A percentile compares a stretch with the other conserved stretches of the same genome.
These are phyloP conservation scores for Scytalidium sp. DNA, from an alignment of 2,329 filamentous ascomycete species.

Conservation along the genomic window DNA sequence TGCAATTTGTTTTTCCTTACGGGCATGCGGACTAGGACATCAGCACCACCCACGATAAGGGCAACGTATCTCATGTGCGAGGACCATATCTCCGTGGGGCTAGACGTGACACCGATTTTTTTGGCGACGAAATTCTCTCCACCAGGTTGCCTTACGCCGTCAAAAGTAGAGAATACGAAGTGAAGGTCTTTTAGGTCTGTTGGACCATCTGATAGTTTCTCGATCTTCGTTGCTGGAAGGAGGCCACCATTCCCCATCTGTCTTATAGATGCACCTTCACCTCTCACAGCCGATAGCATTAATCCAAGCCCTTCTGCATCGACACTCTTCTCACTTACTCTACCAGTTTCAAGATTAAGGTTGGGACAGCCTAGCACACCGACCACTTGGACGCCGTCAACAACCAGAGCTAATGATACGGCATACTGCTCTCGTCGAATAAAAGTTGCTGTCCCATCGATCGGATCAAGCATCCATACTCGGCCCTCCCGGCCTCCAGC, in stretches of 20 bases:
- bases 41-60: constrained; percentile 45
- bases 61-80: constrained; percentile 52
- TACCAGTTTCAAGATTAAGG: constrained; percentile 38
- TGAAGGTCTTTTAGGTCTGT: constrained; percentile 29
- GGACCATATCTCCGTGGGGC: constrained; percentile 47
- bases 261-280: constrained; percentile 37
- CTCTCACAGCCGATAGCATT: constrained; percentile 46
- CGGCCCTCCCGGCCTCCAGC: constrained; percentile 35
- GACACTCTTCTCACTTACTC: constrained; percentile 35
- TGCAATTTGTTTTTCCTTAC: constrained; percentile 26
- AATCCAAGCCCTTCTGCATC: constrained; percentile 43
- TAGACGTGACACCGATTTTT: constrained; percentile 40
- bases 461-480: constrained; percentile 62
- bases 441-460: constrained; percentile 63
- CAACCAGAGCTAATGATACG: constrained; percentile 56
- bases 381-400: constrained; percentile 53
- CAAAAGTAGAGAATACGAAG: constrained; percentile 43
- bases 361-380: constrained; percentile 63
- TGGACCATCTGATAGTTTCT: constrained; percentile 5
- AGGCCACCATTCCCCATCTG: constrained; percentile 32
- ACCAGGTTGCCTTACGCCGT: constrained; percentile 29
- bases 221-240: constrained; percentile 29
- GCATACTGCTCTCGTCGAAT: constrained; percentile 60
- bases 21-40: constrained; percentile 47
- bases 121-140: constrained; percentile 26